Evolutionary conservation across 1,284 basidiomycete genomes (phyloP).

Genomic region (Peniophora sp.): DNA sequence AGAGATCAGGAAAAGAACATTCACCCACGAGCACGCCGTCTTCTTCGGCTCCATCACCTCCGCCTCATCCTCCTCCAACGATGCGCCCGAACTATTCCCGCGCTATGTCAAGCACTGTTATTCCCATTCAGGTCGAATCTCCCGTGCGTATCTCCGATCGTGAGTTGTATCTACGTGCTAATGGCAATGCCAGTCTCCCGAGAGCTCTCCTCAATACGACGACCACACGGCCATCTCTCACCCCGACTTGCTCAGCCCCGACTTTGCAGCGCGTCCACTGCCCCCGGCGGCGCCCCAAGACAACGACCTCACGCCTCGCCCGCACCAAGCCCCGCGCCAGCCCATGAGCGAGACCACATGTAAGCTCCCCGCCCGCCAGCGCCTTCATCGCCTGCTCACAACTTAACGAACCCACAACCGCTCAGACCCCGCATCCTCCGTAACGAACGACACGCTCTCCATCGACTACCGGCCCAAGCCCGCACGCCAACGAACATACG

Average conservation of each 20-base stretch:
- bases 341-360: neutral
- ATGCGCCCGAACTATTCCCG: constrained; percentile 4
- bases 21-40: no score
- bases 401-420: constrained; percentile 3
- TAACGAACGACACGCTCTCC: neutral
- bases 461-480: neutral
- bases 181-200: constrained; percentile 7
- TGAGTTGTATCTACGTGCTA: neutral
- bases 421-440: neutral
- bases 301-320: neutral
- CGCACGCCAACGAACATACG: constrained; percentile 14
- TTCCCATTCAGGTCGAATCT: constrained; percentile 27
- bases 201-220: constrained; percentile 8
- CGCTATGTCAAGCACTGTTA: constrained; percentile 21
- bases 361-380: neutral
- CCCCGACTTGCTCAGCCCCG: constrained; percentile 11
- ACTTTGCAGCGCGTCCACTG: constrained; percentile 5
- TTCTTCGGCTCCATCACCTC: no score
- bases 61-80: neutral
- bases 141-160: constrained; percentile 17
- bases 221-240: constrained; percentile 1
- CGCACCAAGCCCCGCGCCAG: constrained; percentile 1
- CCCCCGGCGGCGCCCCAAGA: neutral
- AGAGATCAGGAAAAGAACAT: no score
- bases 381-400: constrained; percentile 5